Evolutionary conservation across 129 eudicot species (phyloP).

Genomic region (Smallanthus sonchifolius): DNA sequence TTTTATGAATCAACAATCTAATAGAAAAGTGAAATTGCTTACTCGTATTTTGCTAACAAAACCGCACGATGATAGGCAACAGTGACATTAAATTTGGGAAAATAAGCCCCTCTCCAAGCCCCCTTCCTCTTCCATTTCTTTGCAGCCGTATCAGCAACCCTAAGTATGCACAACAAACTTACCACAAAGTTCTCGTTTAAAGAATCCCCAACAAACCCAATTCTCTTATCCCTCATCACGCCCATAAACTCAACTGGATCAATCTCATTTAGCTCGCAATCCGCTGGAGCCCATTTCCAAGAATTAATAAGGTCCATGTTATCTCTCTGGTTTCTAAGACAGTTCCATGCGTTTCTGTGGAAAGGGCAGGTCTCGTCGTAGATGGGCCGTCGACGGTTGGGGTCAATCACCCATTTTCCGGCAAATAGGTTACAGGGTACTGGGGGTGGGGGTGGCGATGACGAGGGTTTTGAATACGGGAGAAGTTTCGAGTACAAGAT

Average conservation of each 20-base stretch:
- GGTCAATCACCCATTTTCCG: slow-evolving; percentile 72
- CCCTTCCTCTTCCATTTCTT: slow-evolving; percentile 94
- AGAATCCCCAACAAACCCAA: slow-evolving; percentile 95
- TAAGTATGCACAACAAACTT: slow-evolving; percentile 63
- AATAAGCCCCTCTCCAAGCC: slow-evolving; percentile 76
- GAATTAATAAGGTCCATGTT: slow-evolving; percentile 70
- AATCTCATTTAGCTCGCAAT: slow-evolving; percentile 42
- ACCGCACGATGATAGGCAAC: slow-evolving; percentile 91
- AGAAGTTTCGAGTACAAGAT: slow-evolving; percentile 53
- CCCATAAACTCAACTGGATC: slow-evolving; percentile 26
- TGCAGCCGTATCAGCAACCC: slow-evolving; percentile 73
- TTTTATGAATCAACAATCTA: too few relatives aligned
- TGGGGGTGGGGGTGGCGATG: not conserved
- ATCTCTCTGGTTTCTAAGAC: slow-evolving; percentile 23
- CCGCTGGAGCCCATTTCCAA: slow-evolving; percentile 87
- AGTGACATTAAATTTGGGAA: slow-evolving; percentile 74
- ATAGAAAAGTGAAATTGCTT: slow-evolving; percentile 8
- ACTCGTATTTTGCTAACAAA: slow-evolving; percentile 71
- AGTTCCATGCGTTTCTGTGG: slow-evolving; percentile 32
- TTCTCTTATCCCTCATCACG: slow-evolving; percentile 17
- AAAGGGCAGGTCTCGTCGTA: slow-evolving; percentile 48
- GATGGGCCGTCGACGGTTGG: slow-evolving; percentile 48
- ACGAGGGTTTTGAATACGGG: slow-evolving; percentile 24
- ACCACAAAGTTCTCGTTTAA: slow-evolving; percentile 88
- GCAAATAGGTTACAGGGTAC: slow-evolving; percentile 46